Evolutionary conservation across 1,139 yeast species (phyloP).

Genomic region (Protomyces inouyei): DNA sequence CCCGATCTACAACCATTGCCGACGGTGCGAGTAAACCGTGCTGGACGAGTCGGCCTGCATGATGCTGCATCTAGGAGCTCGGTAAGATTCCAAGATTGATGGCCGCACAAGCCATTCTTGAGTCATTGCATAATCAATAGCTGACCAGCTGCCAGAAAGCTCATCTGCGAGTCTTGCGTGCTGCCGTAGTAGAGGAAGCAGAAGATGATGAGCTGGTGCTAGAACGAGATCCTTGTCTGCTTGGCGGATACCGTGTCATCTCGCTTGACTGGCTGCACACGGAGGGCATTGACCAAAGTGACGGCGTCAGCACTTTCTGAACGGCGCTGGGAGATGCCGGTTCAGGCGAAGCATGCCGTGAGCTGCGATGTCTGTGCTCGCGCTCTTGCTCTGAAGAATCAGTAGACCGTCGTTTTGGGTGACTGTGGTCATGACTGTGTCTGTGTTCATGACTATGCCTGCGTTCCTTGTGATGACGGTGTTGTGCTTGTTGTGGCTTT

Average conservation of each 20-base stretch:
- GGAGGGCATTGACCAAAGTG: background rate
- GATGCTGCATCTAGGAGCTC: too few species aligned
- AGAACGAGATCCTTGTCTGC: background rate
- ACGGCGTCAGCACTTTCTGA: background rate
- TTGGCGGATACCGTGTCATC: background rate
- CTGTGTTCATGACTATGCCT: background rate
- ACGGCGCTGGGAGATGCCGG: background rate
- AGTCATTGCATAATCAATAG: too few species aligned
- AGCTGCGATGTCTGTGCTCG: background rate
- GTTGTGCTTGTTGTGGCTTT: background rate
- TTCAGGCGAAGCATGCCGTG: background rate
- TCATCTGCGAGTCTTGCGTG: background rate
- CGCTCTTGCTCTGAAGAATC: background rate
- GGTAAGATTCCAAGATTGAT: too few species aligned
- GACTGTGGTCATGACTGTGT: background rate
- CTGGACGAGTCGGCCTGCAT: too few species aligned
- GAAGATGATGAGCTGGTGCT: background rate
- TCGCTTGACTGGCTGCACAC: background rate
- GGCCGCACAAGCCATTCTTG: too few species aligned
- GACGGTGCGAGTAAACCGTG: too few species aligned
- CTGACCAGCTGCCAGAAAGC: too few species aligned
- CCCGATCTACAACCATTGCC: too few species aligned
- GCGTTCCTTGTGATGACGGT: background rate
- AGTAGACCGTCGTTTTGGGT: background rate
- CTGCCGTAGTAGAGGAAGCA: background rate